Evolutionary conservation across 2,329 filamentous ascomycete genomes (phyloP).

Genomic region (Phyllosticta citriasiana): DNA sequence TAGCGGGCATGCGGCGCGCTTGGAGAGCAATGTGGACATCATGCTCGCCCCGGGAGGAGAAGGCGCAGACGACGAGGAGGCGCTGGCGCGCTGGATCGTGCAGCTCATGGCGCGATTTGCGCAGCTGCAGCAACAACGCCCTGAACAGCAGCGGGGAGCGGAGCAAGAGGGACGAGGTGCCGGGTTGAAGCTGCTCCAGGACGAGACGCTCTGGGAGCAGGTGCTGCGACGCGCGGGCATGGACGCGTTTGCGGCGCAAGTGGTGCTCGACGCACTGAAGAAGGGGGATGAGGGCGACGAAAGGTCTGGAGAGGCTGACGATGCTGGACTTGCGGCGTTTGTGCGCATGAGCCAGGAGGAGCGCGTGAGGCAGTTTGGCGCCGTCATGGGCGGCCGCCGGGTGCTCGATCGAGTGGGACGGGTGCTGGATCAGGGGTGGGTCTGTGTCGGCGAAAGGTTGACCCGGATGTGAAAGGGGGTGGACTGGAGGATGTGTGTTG

Average conservation of each 20-base stretch:
- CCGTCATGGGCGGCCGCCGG: conserved; percentile 43
- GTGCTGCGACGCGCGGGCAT: conserved; percentile 57
- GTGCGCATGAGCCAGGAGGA: conserved; percentile 45
- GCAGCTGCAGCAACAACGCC: conserved; percentile 15
- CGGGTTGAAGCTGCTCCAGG: conserved; percentile 33
- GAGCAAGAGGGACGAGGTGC: background rate
- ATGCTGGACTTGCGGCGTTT: conserved; percentile 43
- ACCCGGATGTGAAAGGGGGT: background rate
- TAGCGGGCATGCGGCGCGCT: conserved; percentile 15
- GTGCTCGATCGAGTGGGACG: conserved; percentile 44
- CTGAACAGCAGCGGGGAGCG: too few species aligned
- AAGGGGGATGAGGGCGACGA: background rate
- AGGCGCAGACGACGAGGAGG: conserved; percentile 18
- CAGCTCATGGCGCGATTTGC: conserved; percentile 26
- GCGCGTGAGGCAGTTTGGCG: conserved; percentile 41
- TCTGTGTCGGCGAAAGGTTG: conserved; percentile 26
- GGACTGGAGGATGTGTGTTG: background rate
- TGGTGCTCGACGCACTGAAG: conserved; percentile 41
- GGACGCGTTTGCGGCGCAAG: conserved; percentile 63
- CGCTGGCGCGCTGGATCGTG: conserved; percentile 26
- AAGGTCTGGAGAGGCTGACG: background rate
- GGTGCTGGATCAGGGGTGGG: conserved; percentile 44
- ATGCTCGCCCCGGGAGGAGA: conserved; percentile 31
- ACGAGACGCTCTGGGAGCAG: conserved; percentile 57
- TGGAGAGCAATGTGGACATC: conserved; percentile 13